Evolutionary conservation across 306 rosid genomes (phyloP), one percentile per base, ranked within the genome.

Genomic region (Sesbania bispinosa): DNA sequence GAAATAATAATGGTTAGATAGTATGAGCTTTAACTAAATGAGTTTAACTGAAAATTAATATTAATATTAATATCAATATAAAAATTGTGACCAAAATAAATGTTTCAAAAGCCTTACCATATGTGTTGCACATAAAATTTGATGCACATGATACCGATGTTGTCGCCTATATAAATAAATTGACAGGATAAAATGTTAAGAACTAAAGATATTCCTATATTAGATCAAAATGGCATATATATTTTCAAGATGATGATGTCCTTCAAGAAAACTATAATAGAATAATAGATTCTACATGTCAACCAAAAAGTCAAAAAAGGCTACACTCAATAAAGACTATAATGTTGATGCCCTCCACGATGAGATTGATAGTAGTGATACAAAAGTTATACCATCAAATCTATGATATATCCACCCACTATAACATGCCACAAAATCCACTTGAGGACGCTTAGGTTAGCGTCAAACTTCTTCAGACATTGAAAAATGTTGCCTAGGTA

Each of bases 381-480:
- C 65, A 55, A 16, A n/a, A 62, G 39, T 62, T 14, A 50, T 36
- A 73, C 24, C 24, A 39, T 50, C n/a, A n/a, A n/a, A n/a, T n/a
- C 46, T 60, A 10, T 35, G 10, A 66, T 47, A 65, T 39, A 52
- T 67, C 74, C 62, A 27, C 75, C 59, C 75, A 24, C 14, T 27
- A 13, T 7, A 16, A 23, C 35, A 50, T 3, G 66, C 43, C 33
- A 35, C 41, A 69, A 62, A 65, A 50, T 63, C 29, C 48, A 73
- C 32, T 68, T 76, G 58, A 69, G 69, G 72, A 66, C 78, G 74
- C 85, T 67, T 58, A 84, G 61, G 36, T 85, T 80, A 74, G 82
- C 79, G 57, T 83, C 82, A 75, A 54, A 87, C 92, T 80, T 79
- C 79, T 2, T 90, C 79, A 39, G 96, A 85, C 85, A 81, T 72